Percentiles rank a stretch among this genome's conserved stretches.
phyloP scores from a whole-genome alignment of 768 basidiomycete species.

The Royoungia palumana region DNA sequence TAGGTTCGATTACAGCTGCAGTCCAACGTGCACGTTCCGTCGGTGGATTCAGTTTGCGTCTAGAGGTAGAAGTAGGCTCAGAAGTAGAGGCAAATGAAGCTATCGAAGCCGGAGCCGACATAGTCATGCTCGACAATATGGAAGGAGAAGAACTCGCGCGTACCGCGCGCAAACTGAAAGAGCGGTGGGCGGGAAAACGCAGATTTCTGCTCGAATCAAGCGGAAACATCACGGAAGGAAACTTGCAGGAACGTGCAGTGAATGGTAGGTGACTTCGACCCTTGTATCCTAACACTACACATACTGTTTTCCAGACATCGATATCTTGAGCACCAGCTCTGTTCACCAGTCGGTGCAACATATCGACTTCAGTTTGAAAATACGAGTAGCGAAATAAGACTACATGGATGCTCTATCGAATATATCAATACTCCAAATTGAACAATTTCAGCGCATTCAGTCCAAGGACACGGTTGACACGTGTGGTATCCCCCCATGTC shows the following conservation, averaged over 20 bases:
- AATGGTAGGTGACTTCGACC: slow-evolving; percentile 53
- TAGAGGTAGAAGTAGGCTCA: slow-evolving; percentile 91
- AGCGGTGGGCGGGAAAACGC: slow-evolving; percentile 74
- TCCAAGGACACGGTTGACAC: slow-evolving; percentile 64
- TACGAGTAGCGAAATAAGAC: slow-evolving; percentile 59
- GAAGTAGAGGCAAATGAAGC: slow-evolving; percentile 94
- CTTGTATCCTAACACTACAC: not conserved
- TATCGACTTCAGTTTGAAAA: slow-evolving; percentile 96
- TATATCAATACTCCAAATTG: slow-evolving; percentile 36
- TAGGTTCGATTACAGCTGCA: slow-evolving; percentile 88
- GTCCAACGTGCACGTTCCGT: slow-evolving; percentile 82
- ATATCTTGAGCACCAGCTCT: slow-evolving; percentile 87
- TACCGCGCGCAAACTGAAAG: slow-evolving; percentile 68
- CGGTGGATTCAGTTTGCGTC: slow-evolving; percentile 85
- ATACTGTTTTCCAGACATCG: slow-evolving; percentile 63
- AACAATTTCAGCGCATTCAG: slow-evolving; percentile 74
- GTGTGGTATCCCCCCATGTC: slow-evolving; percentile 48
- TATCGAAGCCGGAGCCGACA: slow-evolving; percentile 92
- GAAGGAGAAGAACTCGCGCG: slow-evolving; percentile 67
- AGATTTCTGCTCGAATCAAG: slow-evolving; percentile 92
- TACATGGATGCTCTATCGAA: not conserved
- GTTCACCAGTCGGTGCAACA: slow-evolving; percentile 92
- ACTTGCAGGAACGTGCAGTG: slow-evolving; percentile 75
- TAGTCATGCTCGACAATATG: slow-evolving; percentile 95
- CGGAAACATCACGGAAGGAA: slow-evolving; percentile 89